phyloP scores from a whole-genome alignment of 1,284 basidiomycete species.

The Apiotrichum siamense region DNA sequence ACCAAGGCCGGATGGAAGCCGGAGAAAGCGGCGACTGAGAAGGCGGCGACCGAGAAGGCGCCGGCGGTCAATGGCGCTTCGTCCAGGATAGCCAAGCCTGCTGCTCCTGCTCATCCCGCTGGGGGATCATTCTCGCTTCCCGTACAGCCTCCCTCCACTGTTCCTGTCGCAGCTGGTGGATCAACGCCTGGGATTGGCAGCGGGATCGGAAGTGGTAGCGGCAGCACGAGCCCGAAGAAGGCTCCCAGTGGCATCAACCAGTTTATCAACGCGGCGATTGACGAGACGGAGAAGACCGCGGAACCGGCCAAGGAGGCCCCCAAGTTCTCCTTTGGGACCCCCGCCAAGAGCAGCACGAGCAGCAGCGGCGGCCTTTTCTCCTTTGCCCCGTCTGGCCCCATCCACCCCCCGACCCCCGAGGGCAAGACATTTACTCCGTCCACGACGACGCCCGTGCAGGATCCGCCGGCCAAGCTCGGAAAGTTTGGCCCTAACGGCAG shows the following conservation, averaged over 20 bases:
- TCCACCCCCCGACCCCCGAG: conserved; percentile 33
- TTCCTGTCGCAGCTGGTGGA: conserved; percentile 9
- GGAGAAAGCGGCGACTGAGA: neutral
- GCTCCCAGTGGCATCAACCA: conserved; percentile 30
- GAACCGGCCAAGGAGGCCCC: neutral
- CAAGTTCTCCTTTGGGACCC: conserved; percentile 19
- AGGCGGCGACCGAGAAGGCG: too few relatives aligned
- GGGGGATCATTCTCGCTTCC: too few relatives aligned
- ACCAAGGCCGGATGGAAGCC: conserved; percentile 46
- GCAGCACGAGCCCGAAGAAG: conserved; percentile 18
- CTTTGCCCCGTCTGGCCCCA: conserved; percentile 34
- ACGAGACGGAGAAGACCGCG: conserved; percentile 7
- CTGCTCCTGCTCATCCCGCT: too few relatives aligned
- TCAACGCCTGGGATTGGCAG: too few relatives aligned
- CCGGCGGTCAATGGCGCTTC: neutral
- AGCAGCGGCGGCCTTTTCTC: conserved; percentile 25
- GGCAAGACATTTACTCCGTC: conserved; percentile 34
- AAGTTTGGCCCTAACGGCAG: conserved; percentile 39
- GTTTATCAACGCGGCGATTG: conserved; percentile 33
- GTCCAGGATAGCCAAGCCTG: conserved; percentile 3
- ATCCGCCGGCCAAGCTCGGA: conserved; percentile 33
- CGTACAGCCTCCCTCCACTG: conserved; percentile 17
- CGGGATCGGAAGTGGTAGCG: too few relatives aligned
- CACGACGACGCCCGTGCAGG: conserved; percentile 10
- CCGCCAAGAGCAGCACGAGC: conserved; percentile 3